Base-by-base conservation (phyloP, 495 filamentous ascomycete genomes). In the Penicillium silybi region DNA sequence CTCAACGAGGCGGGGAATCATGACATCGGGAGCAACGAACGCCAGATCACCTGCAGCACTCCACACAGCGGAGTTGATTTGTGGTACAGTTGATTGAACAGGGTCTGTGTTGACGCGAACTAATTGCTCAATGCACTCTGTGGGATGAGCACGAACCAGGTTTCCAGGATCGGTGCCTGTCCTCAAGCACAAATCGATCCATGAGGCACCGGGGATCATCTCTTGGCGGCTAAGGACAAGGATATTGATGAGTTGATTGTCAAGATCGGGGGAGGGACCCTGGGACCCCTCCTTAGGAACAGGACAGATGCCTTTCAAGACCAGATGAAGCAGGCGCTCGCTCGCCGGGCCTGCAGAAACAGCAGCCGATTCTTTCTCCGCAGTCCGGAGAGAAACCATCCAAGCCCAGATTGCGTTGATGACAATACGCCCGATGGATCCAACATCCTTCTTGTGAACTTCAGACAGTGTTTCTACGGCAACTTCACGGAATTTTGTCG, bases 151-250 rank as follows among this genome's bases (percentile, higher is more conserved):
- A 19, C 73, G 71, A 5, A 85, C 89, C 43, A 98, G 77, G 10
- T 78, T 71, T 16, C 91, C 92, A 2, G 93, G 93, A 66, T 98
- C 93, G 4, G 88, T 74, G 19, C 85, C 82, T 19, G 87, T 81
- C 52, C 79, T 80, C 35, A 97, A 72, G 62, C 90, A 96, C 4
- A 89, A 61, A 22, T 88, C 84, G 64, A 98, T 98, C 95, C 95
- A 98, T 37, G 80, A 85, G 15, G 81, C 76, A 22, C 81, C 80
- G 0, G 91, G 86, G 53, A 97, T 79, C 27, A 98, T 65, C 47
- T 90, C 82, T 19, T 83, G 80, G 16, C 89, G 85, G 48, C 85
- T 83, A n/a, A 97, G 72, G 17, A 96, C 79, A 26, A 96, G 73
- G 11, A 96, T 66, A 7, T 81, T 78, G 46, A 93, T 78, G 51